Percentiles rank a stretch among this genome's conserved stretches.
These are phyloP conservation scores for Microthlaspi erraticum DNA, from an alignment of 345 rosid genomes.

Conservation along the genomic window DNA sequence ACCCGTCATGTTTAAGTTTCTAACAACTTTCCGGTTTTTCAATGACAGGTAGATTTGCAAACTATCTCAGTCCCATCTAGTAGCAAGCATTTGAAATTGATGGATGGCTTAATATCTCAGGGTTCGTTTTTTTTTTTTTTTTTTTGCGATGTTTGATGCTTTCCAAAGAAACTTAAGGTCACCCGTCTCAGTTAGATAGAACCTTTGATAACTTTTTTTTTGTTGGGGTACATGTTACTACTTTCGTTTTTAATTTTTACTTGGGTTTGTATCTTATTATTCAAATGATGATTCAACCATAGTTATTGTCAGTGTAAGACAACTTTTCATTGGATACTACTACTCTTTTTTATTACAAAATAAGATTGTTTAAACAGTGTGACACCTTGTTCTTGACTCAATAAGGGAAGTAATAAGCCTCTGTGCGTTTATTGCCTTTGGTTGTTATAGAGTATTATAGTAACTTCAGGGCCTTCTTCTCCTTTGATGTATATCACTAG, in stretches of 20 bases:
- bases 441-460: slow-evolving; percentile 9
- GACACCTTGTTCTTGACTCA: neutral
- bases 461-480: neutral
- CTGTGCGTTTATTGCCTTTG: neutral
- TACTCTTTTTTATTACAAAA: neutral
- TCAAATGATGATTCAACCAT: slow-evolving; percentile 28
- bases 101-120: neutral
- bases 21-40: slow-evolving; percentile 12
- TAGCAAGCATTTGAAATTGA: slow-evolving; percentile 19
- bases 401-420: neutral
- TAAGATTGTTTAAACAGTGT: neutral
- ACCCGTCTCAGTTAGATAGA: slow-evolving; percentile 4
- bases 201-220: neutral
- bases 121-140: too few relatives aligned
- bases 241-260: neutral
- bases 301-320: slow-evolving; percentile 24
- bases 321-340: neutral
- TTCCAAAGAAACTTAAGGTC: slow-evolving; percentile 28
- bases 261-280: slow-evolving; percentile 25
- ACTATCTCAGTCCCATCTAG: slow-evolving; percentile 87
- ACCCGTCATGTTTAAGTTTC: neutral
- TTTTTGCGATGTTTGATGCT: slow-evolving; percentile 18
- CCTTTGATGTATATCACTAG: slow-evolving; percentile 15
- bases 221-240: slow-evolving; percentile 14
- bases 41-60: slow-evolving; percentile 74